phyloP scores from a whole-genome alignment of 371 early-diverging fungal genomes.

The Rhizopus arrhizus region DNA sequence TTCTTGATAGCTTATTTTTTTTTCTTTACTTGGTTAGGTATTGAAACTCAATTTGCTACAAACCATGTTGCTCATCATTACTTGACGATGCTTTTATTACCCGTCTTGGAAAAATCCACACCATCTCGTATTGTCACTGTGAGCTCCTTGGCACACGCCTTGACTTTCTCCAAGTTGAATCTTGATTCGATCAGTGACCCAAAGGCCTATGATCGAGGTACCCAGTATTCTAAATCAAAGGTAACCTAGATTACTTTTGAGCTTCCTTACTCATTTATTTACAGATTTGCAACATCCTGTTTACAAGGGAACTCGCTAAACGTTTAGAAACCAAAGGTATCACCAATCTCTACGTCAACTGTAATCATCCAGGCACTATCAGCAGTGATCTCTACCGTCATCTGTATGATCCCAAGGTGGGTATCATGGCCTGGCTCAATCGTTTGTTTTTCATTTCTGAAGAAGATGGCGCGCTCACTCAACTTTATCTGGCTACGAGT shows the following conservation, averaged over 20 bases:
- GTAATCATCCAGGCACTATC: conserved; percentile 72
- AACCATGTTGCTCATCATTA: conserved; percentile 82
- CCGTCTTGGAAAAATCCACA: conserved; percentile 53
- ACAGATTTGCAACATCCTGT: conserved; percentile 41
- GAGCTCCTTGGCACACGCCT: conserved; percentile 47
- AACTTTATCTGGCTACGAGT: conserved; percentile 66
- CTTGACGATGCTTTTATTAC: conserved; percentile 69
- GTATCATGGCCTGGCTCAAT: conserved; percentile 1
- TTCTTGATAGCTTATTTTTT: too few relatives aligned
- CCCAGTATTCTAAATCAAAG: conserved; percentile 3
- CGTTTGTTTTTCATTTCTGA: conserved; percentile 25
- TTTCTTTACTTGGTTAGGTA: not conserved
- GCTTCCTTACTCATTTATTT: not conserved
- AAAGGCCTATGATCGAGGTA: not conserved
- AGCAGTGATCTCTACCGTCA: conserved; percentile 55
- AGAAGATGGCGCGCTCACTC: conserved; percentile 62
- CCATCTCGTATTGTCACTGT: conserved; percentile 63
- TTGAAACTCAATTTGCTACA: conserved; percentile 42
- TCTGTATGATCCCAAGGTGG: not conserved
- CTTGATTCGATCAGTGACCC: conserved; percentile 50
- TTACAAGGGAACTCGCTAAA: conserved; percentile 44
- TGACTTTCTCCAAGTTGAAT: conserved; percentile 27
- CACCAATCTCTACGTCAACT: conserved; percentile 58
- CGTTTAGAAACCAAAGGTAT: conserved; percentile 42
- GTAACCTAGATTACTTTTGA: not conserved